A percentile compares a stretch with the other conserved stretches of the same genome.
Evolutionary conservation across 2,329 filamentous ascomycete genomes (phyloP).

Genomic region (Claviceps sp.): DNA sequence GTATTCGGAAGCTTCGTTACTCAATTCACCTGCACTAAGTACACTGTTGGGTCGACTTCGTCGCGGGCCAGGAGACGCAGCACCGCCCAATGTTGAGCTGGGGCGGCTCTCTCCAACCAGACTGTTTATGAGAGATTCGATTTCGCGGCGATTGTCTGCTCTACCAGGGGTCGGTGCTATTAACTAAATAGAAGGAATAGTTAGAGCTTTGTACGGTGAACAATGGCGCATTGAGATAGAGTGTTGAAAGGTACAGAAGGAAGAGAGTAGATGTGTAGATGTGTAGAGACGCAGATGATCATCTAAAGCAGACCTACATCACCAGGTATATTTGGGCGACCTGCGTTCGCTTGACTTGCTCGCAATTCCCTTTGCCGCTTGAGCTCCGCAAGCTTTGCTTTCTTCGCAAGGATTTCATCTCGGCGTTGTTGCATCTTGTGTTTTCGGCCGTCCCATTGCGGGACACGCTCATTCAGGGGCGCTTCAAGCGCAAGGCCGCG

Average conservation of each 20-base stretch:
- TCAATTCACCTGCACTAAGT: constrained; percentile 67
- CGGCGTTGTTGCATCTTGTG: constrained; percentile 62
- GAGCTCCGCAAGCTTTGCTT: constrained; percentile 90
- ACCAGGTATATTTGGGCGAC: constrained; percentile 52
- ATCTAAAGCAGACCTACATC: constrained; percentile 45
- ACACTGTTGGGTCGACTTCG: constrained; percentile 78
- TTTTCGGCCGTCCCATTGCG: constrained; percentile 34
- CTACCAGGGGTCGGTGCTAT: constrained; percentile 57
- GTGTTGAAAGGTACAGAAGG: not conserved
- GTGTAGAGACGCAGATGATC: not conserved
- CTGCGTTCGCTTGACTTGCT: constrained; percentile 58
- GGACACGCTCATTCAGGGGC: constrained; percentile 15
- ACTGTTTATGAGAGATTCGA: constrained; percentile 75
- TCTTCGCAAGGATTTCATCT: constrained; percentile 94
- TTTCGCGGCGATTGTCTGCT: constrained; percentile 56
- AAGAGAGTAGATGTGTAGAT: too few relatives aligned
- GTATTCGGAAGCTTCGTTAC: constrained; percentile 56
- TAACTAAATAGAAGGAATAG: constrained; percentile 22
- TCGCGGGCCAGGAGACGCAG: constrained; percentile 51
- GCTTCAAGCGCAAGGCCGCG: not conserved
- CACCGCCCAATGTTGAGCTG: constrained; percentile 47
- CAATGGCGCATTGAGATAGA: too few relatives aligned
- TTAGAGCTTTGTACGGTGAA: constrained; percentile 1
- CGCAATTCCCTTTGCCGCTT: constrained; percentile 82
- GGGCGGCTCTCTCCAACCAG: constrained; percentile 70